These are phyloP conservation scores for Ophiostoma ips DNA, from an alignment of 2,329 filamentous ascomycete species.

Conservation along the genomic window DNA sequence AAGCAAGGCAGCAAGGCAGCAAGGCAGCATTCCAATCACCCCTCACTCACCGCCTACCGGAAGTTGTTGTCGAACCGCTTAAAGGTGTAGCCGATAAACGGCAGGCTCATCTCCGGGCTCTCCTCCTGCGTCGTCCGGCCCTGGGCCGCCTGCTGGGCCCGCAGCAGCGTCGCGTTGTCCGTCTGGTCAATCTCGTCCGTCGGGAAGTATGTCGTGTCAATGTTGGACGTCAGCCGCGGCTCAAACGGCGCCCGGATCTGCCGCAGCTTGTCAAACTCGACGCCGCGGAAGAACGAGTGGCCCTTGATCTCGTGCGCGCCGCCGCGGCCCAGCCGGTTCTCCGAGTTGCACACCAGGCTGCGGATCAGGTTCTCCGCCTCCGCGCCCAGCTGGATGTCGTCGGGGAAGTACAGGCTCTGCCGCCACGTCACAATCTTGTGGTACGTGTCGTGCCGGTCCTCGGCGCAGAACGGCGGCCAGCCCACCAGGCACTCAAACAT, in stretches of 20 bases:
- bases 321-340: constrained; percentile 76
- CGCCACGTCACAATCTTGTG: constrained; percentile 99
- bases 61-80: constrained; percentile 81
- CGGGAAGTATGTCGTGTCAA: constrained; percentile 97
- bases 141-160: constrained; percentile 61
- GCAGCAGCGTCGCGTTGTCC: constrained; percentile 76
- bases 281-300: constrained; percentile 92
- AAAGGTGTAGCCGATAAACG: constrained; percentile 94
- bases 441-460: constrained; percentile 95
- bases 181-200: constrained; percentile 97
- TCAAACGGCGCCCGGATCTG: constrained; percentile 93
- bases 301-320: constrained; percentile 86
- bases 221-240: constrained; percentile 79
- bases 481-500: constrained; percentile 99
- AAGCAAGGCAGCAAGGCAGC: no score
- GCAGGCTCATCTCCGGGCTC: constrained; percentile 86
- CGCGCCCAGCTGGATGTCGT: constrained; percentile 75
- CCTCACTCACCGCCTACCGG: constrained; percentile 24
- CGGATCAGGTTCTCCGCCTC: constrained; percentile 88
- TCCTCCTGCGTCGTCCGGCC: constrained; percentile 49
- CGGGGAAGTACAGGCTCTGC: constrained; percentile 88
- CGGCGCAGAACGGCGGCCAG: constrained; percentile 97
- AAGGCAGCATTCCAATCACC: no score
- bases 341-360: constrained; percentile 86
- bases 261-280: constrained; percentile 85